Evolutionary conservation across 495 filamentous ascomycete genomes (phyloP).

Genomic region (Penicillium manginii): DNA sequence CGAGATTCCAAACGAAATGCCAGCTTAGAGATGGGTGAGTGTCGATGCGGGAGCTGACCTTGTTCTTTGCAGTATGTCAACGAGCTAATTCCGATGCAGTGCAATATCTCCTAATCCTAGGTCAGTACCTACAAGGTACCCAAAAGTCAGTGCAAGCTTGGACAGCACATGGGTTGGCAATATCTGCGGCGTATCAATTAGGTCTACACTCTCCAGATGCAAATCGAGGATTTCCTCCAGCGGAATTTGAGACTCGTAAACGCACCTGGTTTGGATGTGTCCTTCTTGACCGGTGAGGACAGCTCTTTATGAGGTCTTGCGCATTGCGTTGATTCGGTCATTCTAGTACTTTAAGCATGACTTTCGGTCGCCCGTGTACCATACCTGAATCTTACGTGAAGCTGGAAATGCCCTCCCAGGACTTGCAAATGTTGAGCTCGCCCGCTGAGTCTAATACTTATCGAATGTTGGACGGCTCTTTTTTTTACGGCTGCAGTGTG

Average conservation of each 20-base stretch:
- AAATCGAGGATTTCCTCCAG: constrained; percentile 11
- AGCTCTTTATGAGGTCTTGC: constrained; percentile 1
- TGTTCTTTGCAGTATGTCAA: not conserved
- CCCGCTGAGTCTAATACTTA: not conserved
- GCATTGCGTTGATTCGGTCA: not conserved
- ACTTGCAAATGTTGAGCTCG: constrained; percentile 23
- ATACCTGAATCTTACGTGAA: constrained; percentile 39
- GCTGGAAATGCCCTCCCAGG: constrained; percentile 34
- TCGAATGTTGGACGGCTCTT: constrained; percentile 19
- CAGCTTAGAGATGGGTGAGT: constrained; percentile 41
- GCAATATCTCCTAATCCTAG: constrained; percentile 40
- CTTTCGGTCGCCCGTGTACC: constrained; percentile 40
- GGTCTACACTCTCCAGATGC: constrained; percentile 42
- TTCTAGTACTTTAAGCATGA: constrained; percentile 48
- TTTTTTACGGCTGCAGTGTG: constrained; percentile 40
- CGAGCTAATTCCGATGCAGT: constrained; percentile 18
- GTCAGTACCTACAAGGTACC: constrained; percentile 49
- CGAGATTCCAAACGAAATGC: constrained; percentile 36
- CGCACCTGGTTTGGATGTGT: constrained; percentile 52
- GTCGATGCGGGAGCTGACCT: not conserved
- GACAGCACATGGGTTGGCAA: constrained; percentile 44
- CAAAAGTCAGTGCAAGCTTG: constrained; percentile 48
- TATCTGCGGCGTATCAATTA: constrained; percentile 42
- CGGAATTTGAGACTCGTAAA: constrained; percentile 43
- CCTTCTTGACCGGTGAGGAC: constrained; percentile 44